A percentile compares a stretch with the other conserved stretches of the same genome.
phyloP scores from a whole-genome alignment of 176 grass and related monocot species.

The Puccinellia tenuiflora region DNA sequence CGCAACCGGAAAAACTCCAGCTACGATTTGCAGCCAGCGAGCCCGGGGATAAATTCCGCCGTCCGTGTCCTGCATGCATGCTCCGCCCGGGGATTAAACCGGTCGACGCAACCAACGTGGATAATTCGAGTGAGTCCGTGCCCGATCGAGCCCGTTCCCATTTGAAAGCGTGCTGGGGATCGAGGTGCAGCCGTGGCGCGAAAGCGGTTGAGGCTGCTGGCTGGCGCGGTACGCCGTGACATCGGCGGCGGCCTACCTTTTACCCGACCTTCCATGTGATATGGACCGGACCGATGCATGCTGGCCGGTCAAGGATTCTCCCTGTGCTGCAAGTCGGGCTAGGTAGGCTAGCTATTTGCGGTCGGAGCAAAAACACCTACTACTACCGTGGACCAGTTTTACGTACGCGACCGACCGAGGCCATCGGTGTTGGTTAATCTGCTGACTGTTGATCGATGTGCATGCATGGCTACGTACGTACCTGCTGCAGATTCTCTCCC shows the following conservation, averaged over 20 bases:
- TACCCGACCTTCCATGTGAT: conserved; percentile 22
- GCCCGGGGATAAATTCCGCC: no score
- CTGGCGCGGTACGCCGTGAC: background rate
- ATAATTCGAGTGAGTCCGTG: no score
- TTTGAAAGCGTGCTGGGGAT: no score
- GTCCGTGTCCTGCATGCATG: no score
- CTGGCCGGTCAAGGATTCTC: background rate
- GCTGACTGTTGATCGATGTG: background rate
- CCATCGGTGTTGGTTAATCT: background rate
- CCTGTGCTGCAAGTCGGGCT: background rate
- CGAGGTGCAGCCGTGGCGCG: no score
- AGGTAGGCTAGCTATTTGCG: background rate
- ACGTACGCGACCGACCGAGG: no score
- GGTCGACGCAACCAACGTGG: no score
- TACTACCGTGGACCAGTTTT: background rate
- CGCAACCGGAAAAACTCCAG: background rate
- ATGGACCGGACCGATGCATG: background rate
- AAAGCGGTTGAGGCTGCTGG: no score
- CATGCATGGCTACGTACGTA: background rate
- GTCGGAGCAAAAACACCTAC: no score
- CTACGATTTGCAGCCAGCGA: background rate
- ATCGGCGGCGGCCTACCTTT: background rate
- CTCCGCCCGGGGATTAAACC: no score
- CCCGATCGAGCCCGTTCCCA: no score
- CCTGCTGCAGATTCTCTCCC: background rate